These are phyloP conservation scores for Adansonia gregorii DNA, from an alignment of 441 rosid genomes.

Conservation along the genomic window DNA sequence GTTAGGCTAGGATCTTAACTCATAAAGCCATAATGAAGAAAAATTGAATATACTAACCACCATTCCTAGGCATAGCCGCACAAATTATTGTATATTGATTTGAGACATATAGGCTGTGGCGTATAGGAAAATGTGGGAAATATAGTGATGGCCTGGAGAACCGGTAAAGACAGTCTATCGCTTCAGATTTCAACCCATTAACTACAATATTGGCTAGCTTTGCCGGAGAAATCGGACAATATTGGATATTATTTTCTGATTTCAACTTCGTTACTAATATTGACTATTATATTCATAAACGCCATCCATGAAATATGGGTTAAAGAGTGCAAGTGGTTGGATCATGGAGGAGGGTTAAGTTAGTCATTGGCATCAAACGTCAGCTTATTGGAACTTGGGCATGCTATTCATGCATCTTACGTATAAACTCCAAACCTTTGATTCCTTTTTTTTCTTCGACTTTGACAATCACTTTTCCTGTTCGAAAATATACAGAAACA, in stretches of 20 bases:
- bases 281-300: no score
- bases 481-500: no score
- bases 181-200: neutral
- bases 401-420: neutral
- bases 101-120: neutral
- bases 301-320: no score
- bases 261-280: no score
- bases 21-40: neutral
- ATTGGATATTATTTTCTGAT: neutral
- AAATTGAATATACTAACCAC: neutral
- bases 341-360: neutral
- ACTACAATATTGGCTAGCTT: neutral
- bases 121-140: neutral
- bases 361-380: slow-evolving; percentile 15
- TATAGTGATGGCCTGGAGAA: neutral
- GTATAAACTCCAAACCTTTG: neutral
- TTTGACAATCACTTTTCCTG: neutral
- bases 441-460: neutral
- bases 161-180: neutral
- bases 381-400: slow-evolving; percentile 17
- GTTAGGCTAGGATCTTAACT: neutral
- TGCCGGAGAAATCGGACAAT: neutral
- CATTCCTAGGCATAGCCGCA: neutral
- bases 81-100: neutral
- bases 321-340: neutral